phyloP scores from a whole-genome alignment of 805 yeast genomes.

The Dipodascus geniculatus region DNA sequence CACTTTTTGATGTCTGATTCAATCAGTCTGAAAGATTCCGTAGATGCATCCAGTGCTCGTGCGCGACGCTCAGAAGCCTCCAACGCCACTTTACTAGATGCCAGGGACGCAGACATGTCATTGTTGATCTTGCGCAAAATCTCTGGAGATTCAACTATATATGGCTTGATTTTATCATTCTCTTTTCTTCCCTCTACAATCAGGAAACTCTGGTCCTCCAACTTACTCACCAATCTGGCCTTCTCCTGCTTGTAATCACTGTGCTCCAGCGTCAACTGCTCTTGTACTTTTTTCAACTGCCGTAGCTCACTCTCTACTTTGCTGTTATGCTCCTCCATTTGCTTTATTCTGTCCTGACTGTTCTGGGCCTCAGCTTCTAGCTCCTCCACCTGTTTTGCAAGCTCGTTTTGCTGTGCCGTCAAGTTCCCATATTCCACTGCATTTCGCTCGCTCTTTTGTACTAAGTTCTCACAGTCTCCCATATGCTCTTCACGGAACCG shows the following conservation, averaged over 20 bases:
- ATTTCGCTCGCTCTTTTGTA: slow-evolving; percentile 28
- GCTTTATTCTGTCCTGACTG: slow-evolving; percentile 19
- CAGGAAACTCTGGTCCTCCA: slow-evolving; percentile 50
- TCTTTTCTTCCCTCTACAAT: slow-evolving; percentile 46
- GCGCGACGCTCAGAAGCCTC: slow-evolving; percentile 35
- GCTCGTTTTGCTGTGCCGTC: slow-evolving; percentile 29
- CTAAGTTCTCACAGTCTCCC: slow-evolving; percentile 53
- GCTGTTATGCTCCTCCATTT: slow-evolving; percentile 38
- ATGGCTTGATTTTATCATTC: slow-evolving; percentile 46
- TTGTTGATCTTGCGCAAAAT: slow-evolving; percentile 40
- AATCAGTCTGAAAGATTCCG: slow-evolving; percentile 46
- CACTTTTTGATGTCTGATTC: slow-evolving; percentile 36
- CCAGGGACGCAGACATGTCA: slow-evolving; percentile 38
- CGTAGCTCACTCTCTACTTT: slow-evolving; percentile 52
- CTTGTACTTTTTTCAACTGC: slow-evolving; percentile 49
- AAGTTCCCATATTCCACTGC: slow-evolving; percentile 30
- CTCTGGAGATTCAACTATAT: slow-evolving; percentile 49
- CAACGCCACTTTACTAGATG: slow-evolving; percentile 29
- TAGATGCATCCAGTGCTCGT: slow-evolving; percentile 40
- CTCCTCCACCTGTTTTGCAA: slow-evolving; percentile 27
- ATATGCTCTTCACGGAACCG: slow-evolving; percentile 70
- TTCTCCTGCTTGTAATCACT: slow-evolving; percentile 53
- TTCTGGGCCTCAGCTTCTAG: slow-evolving; percentile 25
- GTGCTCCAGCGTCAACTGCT: slow-evolving; percentile 48
- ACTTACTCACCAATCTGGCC: slow-evolving; percentile 39